These are phyloP conservation scores for Luffa acutangula DNA, from an alignment of 306 rosid species.

Conservation along the genomic window DNA sequence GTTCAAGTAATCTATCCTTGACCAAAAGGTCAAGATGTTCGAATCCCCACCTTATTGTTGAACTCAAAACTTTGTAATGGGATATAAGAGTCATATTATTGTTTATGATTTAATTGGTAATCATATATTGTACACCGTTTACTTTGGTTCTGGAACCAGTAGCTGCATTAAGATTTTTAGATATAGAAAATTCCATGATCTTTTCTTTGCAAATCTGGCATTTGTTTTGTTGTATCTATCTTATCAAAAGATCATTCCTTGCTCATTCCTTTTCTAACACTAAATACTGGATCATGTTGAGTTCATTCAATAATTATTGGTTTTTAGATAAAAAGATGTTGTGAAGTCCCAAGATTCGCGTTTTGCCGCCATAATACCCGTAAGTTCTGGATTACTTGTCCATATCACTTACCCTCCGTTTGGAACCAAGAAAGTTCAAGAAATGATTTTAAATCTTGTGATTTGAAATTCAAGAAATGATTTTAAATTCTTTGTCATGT, in stretches of 20 bases:
- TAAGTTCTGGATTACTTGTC: slow-evolving; percentile 22
- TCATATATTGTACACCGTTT: background rate
- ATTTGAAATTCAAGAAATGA: too few species aligned
- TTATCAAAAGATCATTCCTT: background rate
- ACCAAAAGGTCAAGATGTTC: too few species aligned
- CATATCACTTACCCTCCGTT: too few species aligned
- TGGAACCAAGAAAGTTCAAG: too few species aligned
- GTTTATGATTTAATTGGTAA: background rate
- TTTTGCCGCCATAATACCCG: slow-evolving; percentile 53
- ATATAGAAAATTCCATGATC: background rate
- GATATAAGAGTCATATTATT: background rate
- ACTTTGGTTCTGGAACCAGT: background rate
- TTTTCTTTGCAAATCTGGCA: background rate
- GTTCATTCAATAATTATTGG: too few species aligned
- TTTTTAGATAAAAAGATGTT: slow-evolving; percentile 8
- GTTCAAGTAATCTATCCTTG: too few species aligned
- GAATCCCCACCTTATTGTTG: too few species aligned
- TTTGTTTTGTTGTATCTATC: background rate
- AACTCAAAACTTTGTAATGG: background rate
- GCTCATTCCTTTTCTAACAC: background rate
- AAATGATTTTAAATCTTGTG: too few species aligned
- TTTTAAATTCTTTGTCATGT: too few species aligned
- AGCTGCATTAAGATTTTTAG: background rate
- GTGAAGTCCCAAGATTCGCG: slow-evolving; percentile 36
- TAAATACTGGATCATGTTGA: background rate